Percentiles rank a stretch among this genome's conserved stretches.
These are phyloP conservation scores for Fennellomyces sp. DNA, from an alignment of 371 early-diverging fungal genomes.

Conservation along the genomic window DNA sequence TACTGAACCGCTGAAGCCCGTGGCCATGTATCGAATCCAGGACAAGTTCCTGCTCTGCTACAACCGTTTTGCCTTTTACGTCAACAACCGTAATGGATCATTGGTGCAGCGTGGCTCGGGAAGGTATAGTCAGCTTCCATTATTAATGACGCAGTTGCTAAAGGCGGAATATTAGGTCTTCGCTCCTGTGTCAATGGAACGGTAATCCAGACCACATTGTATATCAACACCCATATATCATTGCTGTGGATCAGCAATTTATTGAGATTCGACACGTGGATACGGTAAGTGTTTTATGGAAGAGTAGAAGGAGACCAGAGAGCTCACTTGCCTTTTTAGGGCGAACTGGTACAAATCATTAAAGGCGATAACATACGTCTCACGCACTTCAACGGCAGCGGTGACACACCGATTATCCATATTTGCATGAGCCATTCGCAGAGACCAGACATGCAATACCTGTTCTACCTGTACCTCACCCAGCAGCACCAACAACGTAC, in stretches of 20 bases:
- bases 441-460: constrained; percentile 46
- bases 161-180: constrained; percentile 16
- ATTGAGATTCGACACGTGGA: constrained; percentile 90
- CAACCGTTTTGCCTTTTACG: constrained; percentile 91
- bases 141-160: no score
- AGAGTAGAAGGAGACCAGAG: not conserved
- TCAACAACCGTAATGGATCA: constrained; percentile 71
- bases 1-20: constrained; percentile 73
- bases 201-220: constrained; percentile 67
- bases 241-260: constrained; percentile 87
- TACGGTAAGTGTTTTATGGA: constrained; percentile 49
- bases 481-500: constrained; percentile 10
- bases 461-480: constrained; percentile 39
- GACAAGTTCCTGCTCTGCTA: constrained; percentile 85
- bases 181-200: constrained; percentile 58
- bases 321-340: constrained; percentile 19
- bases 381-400: constrained; percentile 46
- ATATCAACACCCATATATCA: constrained; percentile 80
- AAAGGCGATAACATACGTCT: constrained; percentile 54
- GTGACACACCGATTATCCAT: constrained; percentile 45
- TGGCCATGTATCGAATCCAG: constrained; percentile 83
- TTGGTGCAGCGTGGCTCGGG: constrained; percentile 39
- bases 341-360: constrained; percentile 51
- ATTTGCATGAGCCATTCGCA: constrained; percentile 49
- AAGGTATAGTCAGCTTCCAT: no score